Evolutionary conservation across 225 moss, liverwort and hornwort species (phyloP).

Genomic region (Thuidium tamariscinum): DNA sequence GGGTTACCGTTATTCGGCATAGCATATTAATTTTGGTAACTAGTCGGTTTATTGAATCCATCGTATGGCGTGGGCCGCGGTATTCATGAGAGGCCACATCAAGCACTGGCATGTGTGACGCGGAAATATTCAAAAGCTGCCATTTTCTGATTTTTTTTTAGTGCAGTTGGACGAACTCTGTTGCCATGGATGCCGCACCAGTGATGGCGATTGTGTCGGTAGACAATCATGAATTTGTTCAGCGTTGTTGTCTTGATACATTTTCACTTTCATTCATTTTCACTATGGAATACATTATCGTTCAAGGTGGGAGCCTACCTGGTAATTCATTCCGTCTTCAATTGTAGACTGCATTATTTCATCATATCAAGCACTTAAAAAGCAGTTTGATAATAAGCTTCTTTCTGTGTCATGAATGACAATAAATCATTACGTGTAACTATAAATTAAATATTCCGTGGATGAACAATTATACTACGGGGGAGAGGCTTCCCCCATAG

Average conservation of each 20-base stretch:
- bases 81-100: background rate
- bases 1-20: background rate
- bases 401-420: background rate
- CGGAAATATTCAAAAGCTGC: background rate
- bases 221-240: background rate
- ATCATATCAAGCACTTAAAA: background rate
- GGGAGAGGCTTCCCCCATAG: too few relatives aligned
- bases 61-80: background rate
- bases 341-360: background rate
- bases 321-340: background rate
- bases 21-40: background rate
- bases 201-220: background rate
- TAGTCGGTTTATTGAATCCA: background rate
- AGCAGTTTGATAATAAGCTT: background rate
- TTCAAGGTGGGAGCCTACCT: background rate
- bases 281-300: background rate
- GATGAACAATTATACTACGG: too few relatives aligned
- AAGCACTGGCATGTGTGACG: background rate
- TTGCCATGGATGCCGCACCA: too few relatives aligned
- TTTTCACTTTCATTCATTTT: background rate
- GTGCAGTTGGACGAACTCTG: background rate
- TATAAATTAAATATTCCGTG: too few relatives aligned
- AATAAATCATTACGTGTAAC: too few relatives aligned
- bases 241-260: background rate
- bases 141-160: background rate